These are phyloP conservation scores for Echeveria elegans DNA, from an alignment of 164 flowering plant genomes.

Conservation along the genomic window DNA sequence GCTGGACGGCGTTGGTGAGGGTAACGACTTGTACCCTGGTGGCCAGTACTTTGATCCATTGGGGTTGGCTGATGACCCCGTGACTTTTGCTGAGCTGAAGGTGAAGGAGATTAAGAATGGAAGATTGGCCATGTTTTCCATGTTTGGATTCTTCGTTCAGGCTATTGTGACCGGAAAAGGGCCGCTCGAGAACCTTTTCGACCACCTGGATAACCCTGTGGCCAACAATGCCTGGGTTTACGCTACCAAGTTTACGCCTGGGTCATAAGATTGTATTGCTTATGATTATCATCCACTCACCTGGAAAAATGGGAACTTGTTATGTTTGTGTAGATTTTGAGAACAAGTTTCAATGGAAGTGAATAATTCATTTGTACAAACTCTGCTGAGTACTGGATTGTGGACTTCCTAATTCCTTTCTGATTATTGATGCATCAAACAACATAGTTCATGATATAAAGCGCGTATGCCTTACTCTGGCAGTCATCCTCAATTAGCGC, in stretches of 20 bases:
- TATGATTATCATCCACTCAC: not conserved
- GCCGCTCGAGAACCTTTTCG: constrained; percentile 61
- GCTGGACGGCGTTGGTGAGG: constrained; percentile 56
- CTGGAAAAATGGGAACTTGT: not conserved
- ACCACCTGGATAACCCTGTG: constrained; percentile 55
- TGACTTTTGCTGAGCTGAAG: constrained; percentile 62
- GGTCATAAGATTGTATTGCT: not conserved
- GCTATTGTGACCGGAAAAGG: constrained; percentile 72
- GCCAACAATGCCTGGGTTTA: not conserved
- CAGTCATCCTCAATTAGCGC: not conserved
- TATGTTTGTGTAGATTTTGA: not conserved
- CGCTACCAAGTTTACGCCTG: constrained; percentile 18
- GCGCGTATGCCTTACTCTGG: not conserved
- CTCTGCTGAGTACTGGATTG: not conserved
- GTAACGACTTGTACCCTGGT: constrained; percentile 70
- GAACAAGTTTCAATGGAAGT: not conserved
- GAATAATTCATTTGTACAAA: not conserved
- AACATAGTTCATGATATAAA: not conserved
- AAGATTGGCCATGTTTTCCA: constrained; percentile 70
- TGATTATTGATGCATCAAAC: not conserved
- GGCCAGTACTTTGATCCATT: constrained; percentile 69
- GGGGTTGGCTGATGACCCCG: constrained; percentile 68
- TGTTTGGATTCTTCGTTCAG: constrained; percentile 76
- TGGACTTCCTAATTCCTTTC: not conserved
- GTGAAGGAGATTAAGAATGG: constrained; percentile 82